Percentiles rank a stretch among this genome's conserved stretches.
Conservation (phyloP, 768 basidiomycete species). For the Lentinula aciculospora region DNA sequence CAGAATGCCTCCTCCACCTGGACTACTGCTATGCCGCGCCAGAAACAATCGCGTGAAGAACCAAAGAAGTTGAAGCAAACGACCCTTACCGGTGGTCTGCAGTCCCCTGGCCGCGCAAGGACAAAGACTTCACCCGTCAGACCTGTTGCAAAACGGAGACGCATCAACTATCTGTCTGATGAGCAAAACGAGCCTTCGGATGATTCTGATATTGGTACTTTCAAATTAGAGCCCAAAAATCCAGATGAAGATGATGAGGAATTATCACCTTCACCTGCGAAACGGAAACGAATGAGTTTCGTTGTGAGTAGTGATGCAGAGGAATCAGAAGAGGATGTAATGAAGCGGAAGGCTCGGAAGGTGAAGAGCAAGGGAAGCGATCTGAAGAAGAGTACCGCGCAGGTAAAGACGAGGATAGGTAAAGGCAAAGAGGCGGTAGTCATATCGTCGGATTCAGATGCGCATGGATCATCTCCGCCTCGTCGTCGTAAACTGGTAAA, state of each 20-base stretch:
- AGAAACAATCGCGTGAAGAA: conserved; percentile 10
- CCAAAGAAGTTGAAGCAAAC: conserved; percentile 34
- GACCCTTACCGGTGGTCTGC: conserved; percentile 31
- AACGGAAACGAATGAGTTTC: conserved; percentile 19
- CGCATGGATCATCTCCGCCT: conserved; percentile 29
- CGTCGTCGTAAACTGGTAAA: conserved; percentile 35
- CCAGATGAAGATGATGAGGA: conserved; percentile 7
- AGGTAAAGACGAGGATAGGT: neutral
- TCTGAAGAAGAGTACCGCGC: conserved; percentile 9
- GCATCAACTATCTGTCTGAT: conserved; percentile 6
- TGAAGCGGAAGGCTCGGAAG: conserved; percentile 14
- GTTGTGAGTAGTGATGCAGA: conserved; percentile 13
- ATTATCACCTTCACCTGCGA: conserved; percentile 1
- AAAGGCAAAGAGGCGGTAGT: neutral
- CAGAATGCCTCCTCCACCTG: too few species aligned
- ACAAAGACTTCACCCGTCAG: neutral
- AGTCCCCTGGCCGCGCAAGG: conserved; percentile 19
- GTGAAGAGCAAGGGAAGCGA: conserved; percentile 8
- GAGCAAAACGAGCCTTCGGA: conserved; percentile 18
- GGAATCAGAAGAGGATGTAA: conserved; percentile 15
- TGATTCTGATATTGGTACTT: conserved; percentile 44
- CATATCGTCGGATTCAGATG: conserved; percentile 14
- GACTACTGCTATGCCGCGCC: too few species aligned
- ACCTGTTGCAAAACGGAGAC: conserved; percentile 4
- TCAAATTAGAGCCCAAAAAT: conserved; percentile 40